Percentiles rank a stretch among this genome's conserved stretches.
Conservation (phyloP, 306 rosid genomes). For the Glycine latifolia region DNA sequence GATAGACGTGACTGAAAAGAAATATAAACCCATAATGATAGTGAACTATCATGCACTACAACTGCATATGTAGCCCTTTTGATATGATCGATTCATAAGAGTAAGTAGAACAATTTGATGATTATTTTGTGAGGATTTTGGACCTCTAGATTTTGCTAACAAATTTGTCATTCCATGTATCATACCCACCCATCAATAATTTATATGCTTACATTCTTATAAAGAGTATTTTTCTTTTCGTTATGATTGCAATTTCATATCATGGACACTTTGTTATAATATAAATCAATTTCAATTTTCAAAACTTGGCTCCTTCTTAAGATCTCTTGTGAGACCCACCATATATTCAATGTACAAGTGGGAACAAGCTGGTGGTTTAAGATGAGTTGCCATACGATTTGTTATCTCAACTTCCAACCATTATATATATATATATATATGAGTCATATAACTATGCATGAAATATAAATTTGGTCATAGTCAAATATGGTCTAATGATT, state of each 20-base stretch:
- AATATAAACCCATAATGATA: constrained; percentile 38
- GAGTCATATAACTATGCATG: too few relatives aligned
- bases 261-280: too few relatives aligned
- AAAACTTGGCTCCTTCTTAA: constrained; percentile 32
- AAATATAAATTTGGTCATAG: too few relatives aligned
- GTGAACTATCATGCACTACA: constrained; percentile 46
- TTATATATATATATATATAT: not conserved
- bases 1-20: constrained; percentile 33
- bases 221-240: not conserved
- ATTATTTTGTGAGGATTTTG: constrained; percentile 20
- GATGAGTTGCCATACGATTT: constrained; percentile 40
- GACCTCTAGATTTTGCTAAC: constrained; percentile 9
- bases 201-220: not conserved
- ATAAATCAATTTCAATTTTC: constrained; percentile 3
- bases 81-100: constrained; percentile 28
- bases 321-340: constrained; percentile 46
- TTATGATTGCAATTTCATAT: not conserved
- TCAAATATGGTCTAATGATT: too few relatives aligned
- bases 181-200: not conserved
- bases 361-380: constrained; percentile 36
- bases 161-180: constrained; percentile 20
- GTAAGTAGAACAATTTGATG: not conserved
- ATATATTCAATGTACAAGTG: constrained; percentile 33
- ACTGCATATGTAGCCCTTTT: constrained; percentile 31
- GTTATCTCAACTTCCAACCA: constrained; percentile 44